These are phyloP conservation scores for Sphaceloma murrayae DNA, from an alignment of 2,329 filamentous ascomycete species.

Conservation along the genomic window DNA sequence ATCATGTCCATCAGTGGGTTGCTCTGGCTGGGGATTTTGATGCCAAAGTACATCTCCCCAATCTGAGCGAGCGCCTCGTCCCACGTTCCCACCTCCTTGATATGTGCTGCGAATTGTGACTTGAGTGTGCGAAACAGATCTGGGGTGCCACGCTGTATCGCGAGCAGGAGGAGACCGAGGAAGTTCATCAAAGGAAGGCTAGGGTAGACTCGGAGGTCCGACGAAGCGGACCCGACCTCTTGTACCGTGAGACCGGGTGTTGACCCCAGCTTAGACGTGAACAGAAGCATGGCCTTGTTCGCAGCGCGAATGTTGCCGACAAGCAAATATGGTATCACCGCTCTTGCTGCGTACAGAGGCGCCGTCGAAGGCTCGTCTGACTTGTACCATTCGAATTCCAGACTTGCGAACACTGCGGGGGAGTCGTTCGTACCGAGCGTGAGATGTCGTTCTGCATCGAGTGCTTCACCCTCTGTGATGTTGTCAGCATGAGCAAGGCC, in stretches of 20 bases:
- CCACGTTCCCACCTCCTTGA: slow-evolving; percentile 68
- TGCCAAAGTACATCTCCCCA: slow-evolving; percentile 94
- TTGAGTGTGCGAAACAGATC: slow-evolving; percentile 76
- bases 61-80: slow-evolving; percentile 71
- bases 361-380: slow-evolving; percentile 82
- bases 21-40: slow-evolving; percentile 75
- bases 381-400: slow-evolving; percentile 92
- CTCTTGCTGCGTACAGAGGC: slow-evolving; percentile 74
- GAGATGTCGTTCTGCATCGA: slow-evolving; percentile 88
- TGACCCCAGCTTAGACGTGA: slow-evolving; percentile 56
- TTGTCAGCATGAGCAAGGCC: background rate
- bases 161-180: slow-evolving; percentile 71
- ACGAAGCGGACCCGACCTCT: slow-evolving; percentile 63
- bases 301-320: slow-evolving; percentile 85
- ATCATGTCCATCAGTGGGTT: slow-evolving; percentile 98
- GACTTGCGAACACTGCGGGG: slow-evolving; percentile 63
- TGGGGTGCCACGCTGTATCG: slow-evolving; percentile 66
- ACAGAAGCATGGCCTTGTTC: slow-evolving; percentile 69
- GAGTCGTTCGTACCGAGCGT: slow-evolving; percentile 83
- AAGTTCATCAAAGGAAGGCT: slow-evolving; percentile 94
- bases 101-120: slow-evolving; percentile 67
- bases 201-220: slow-evolving; percentile 71
- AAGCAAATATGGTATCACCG: slow-evolving; percentile 81
- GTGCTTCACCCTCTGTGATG: slow-evolving; percentile 63
- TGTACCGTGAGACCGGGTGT: slow-evolving; percentile 62